Evolutionary conservation across 257 asterid genomes (phyloP).

Genomic region (Ligustrum vulgare): DNA sequence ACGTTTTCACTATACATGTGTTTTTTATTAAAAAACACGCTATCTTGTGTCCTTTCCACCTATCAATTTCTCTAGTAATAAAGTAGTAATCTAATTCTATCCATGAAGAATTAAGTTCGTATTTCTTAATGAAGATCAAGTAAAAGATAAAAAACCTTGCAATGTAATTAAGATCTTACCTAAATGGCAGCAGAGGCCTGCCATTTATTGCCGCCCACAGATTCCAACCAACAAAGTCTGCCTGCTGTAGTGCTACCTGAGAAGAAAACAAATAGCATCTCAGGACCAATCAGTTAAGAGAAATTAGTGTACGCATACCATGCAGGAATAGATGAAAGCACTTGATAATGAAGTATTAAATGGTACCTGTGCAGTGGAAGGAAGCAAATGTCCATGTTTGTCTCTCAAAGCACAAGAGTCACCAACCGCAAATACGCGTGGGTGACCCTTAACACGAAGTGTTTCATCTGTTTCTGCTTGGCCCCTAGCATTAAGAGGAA

Average conservation of each 20-base stretch:
- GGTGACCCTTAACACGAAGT: conserved; percentile 89
- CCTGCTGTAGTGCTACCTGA: conserved; percentile 96
- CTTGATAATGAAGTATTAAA: conserved; percentile 15
- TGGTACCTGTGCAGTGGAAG: conserved; percentile 88
- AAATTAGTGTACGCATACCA: background rate
- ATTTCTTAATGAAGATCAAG: background rate
- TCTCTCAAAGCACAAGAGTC: conserved; percentile 88
- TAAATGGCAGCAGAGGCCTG: conserved; percentile 82
- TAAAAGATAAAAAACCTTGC: background rate
- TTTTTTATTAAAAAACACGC: background rate
- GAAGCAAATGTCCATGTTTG: conserved; percentile 75
- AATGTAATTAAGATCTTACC: conserved; percentile 45
- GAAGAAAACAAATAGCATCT: conserved; percentile 22
- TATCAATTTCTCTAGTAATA: background rate
- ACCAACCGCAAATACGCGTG: conserved; percentile 89
- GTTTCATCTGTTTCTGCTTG: conserved; percentile 99
- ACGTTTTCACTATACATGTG: background rate
- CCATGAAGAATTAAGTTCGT: background rate
- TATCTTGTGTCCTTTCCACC: background rate
- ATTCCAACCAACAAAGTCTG: conserved; percentile 98
- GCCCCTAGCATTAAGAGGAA: conserved; percentile 87
- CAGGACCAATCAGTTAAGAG: conserved; percentile 14
- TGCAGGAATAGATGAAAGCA: background rate
- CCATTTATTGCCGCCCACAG: conserved; percentile 96
- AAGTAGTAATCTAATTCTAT: background rate